phyloP scores from a whole-genome alignment of 352 stramenopile species.

The Globisporangium radiosum region DNA sequence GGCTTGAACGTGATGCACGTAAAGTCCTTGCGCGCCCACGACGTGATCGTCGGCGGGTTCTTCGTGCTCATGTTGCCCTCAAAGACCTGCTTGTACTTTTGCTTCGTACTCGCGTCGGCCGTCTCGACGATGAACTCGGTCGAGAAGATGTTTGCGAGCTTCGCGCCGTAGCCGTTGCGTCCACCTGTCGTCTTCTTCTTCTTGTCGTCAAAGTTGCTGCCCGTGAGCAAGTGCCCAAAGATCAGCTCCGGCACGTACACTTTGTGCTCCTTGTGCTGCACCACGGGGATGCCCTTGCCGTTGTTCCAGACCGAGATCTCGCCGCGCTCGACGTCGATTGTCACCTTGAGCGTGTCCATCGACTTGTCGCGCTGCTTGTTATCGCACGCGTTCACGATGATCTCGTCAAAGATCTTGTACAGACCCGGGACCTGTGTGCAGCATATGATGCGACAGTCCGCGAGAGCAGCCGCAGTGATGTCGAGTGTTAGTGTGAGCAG shows the following conservation, averaged over 20 bases:
- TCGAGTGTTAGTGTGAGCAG: too few species aligned
- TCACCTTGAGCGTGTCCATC: constrained; percentile 93
- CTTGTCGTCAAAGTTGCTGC: constrained; percentile 98
- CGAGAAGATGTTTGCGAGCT: constrained; percentile 99
- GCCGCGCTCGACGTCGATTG: constrained; percentile 88
- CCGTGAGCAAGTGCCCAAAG: constrained; percentile 97
- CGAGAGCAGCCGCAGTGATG: not conserved
- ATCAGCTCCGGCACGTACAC: constrained; percentile 98
- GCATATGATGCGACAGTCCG: not conserved
- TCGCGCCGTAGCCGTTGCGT: constrained; percentile 97
- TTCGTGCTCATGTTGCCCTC: constrained; percentile 93
- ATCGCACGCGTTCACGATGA: constrained; percentile 99
- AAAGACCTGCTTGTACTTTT: constrained; percentile 92
- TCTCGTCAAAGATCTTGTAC: constrained; percentile 99
- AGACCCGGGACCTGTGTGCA: constrained; percentile 85
- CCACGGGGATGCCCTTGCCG: constrained; percentile 96
- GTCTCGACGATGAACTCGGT: constrained; percentile 99
- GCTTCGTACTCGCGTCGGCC: constrained; percentile 87
- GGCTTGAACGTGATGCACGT: constrained; percentile 97
- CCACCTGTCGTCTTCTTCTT: constrained; percentile 94
- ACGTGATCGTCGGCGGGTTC: constrained; percentile 80
- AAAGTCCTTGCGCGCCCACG: constrained; percentile 85
- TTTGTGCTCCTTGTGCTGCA: constrained; percentile 95
- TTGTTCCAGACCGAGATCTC: constrained; percentile 97
- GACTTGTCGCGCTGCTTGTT: constrained; percentile 99